phyloP scores from a whole-genome alignment of 2,329 filamentous ascomycete genomes.

The Graphiopsis chlorocephala region DNA sequence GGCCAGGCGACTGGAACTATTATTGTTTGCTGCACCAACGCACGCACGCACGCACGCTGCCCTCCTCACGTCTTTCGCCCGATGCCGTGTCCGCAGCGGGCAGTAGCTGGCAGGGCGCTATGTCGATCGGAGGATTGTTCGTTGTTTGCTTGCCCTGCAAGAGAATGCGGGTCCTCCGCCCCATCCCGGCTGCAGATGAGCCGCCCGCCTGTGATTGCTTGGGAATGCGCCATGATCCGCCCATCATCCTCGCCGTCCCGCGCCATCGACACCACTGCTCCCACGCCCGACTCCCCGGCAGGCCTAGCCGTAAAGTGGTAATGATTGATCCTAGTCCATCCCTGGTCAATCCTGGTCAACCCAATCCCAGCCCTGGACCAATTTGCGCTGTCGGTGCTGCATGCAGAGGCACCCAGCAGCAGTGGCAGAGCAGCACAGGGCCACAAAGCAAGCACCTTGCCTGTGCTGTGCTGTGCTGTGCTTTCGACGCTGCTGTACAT shows the following conservation, averaged over 20 bases:
- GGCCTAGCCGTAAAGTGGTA: too few species aligned
- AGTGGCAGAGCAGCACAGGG: neutral
- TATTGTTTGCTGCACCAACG: neutral
- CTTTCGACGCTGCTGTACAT: neutral
- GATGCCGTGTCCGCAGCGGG: neutral
- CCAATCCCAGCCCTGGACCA: neutral
- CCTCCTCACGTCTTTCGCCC: neutral
- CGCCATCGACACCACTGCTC: neutral
- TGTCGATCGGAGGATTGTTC: constrained; percentile 9
- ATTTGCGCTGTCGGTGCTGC: neutral
- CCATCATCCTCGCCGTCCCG: neutral
- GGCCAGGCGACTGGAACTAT: too few species aligned
- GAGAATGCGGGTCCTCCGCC: constrained; percentile 7
- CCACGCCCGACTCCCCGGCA: neutral
- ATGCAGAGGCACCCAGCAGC: neutral
- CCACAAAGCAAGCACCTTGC: constrained; percentile 6
- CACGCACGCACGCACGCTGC: neutral
- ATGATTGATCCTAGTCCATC: neutral
- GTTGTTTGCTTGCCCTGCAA: constrained; percentile 14
- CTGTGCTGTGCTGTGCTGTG: neutral
- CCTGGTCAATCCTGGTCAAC: neutral
- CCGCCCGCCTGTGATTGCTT: neutral
- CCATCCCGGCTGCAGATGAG: neutral
- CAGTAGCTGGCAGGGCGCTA: neutral
- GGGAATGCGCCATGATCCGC: neutral